These are phyloP conservation scores for Leptographium radiaticola DNA, from an alignment of 2,329 filamentous ascomycete species.

Conservation along the genomic window DNA sequence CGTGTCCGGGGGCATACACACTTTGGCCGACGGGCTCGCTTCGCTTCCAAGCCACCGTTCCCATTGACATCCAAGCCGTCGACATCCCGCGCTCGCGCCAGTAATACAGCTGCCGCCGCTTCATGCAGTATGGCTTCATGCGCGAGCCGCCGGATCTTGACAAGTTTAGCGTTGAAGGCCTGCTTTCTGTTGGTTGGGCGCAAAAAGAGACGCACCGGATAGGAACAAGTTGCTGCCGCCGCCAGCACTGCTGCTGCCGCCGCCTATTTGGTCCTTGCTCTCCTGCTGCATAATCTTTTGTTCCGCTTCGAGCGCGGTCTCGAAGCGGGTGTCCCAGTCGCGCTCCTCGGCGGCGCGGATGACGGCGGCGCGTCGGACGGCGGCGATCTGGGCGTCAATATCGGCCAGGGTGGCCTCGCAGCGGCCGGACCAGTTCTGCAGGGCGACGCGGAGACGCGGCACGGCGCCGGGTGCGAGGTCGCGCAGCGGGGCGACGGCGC, in stretches of 20 bases:
- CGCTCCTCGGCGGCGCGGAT: constrained; percentile 36
- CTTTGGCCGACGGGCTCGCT: no score
- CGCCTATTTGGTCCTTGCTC: neutral
- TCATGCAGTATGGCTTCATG: constrained; percentile 17
- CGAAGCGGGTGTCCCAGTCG: constrained; percentile 33
- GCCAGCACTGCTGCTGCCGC: constrained; percentile 6
- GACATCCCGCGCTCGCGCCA: no score
- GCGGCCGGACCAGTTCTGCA: constrained; percentile 65
- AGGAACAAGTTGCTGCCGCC: constrained; percentile 12
- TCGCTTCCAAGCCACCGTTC: no score
- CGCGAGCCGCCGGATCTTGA: constrained; percentile 7
- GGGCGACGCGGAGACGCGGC: constrained; percentile 50
- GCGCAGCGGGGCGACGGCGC: constrained; percentile 70
- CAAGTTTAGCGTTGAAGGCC: constrained; percentile 2
- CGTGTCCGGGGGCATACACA: no score
- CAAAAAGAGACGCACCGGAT: neutral
- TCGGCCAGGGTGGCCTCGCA: constrained; percentile 62
- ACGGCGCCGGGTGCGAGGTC: constrained; percentile 69
- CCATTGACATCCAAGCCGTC: no score
- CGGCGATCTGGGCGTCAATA: constrained; percentile 61
- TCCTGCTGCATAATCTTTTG: constrained; percentile 12
- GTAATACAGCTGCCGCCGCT: constrained; percentile 19
- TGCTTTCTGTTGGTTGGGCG: neutral
- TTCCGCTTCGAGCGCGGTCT: constrained; percentile 35
- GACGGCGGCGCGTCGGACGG: constrained; percentile 47